phyloP scores from a whole-genome alignment of 1,139 yeast species.

The Geotrichum europaeum region DNA sequence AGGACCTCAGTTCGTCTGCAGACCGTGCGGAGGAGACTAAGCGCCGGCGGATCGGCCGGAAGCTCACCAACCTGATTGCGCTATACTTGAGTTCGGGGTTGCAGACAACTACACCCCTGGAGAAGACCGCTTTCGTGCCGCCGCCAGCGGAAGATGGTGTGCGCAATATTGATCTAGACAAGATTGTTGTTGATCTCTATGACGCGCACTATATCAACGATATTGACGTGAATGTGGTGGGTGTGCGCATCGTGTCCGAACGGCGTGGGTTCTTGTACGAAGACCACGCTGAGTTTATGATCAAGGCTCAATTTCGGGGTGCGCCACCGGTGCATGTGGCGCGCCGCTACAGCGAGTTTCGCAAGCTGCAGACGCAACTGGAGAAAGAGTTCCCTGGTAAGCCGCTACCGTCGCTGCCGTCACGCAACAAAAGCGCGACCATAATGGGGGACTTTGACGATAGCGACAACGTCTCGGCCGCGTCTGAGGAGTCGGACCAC shows the following conservation, averaged over 20 bases:
- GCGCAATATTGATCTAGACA: conserved; percentile 40
- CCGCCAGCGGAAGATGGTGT: conserved; percentile 52
- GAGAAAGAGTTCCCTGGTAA: conserved; percentile 63
- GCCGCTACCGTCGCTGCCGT: conserved; percentile 58
- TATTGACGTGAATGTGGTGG: conserved; percentile 55
- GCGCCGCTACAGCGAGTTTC: conserved; percentile 63
- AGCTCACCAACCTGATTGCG: conserved; percentile 55
- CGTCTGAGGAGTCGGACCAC: conserved; percentile 12
- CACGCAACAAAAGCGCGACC: conserved; percentile 41
- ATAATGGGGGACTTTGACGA: conserved; percentile 15
- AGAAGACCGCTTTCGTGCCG: conserved; percentile 42
- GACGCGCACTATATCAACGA: conserved; percentile 51
- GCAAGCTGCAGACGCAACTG: conserved; percentile 46
- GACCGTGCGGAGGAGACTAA: conserved; percentile 71
- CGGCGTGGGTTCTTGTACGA: conserved; percentile 33
- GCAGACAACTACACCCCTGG: conserved; percentile 52
- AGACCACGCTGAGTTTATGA: conserved; percentile 30
- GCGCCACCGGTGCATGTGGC: conserved; percentile 46
- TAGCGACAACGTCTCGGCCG: conserved; percentile 20
- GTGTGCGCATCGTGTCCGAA: conserved; percentile 42
- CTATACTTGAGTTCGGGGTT: conserved; percentile 72
- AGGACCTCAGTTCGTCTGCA: conserved; percentile 62
- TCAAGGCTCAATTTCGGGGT: conserved; percentile 30
- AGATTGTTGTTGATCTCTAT: conserved; percentile 36
- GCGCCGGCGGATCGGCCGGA: conserved; percentile 56